Base-by-base conservation (phyloP, 352 stramenopile genomes). In the Phytophthora tubulina region DNA sequence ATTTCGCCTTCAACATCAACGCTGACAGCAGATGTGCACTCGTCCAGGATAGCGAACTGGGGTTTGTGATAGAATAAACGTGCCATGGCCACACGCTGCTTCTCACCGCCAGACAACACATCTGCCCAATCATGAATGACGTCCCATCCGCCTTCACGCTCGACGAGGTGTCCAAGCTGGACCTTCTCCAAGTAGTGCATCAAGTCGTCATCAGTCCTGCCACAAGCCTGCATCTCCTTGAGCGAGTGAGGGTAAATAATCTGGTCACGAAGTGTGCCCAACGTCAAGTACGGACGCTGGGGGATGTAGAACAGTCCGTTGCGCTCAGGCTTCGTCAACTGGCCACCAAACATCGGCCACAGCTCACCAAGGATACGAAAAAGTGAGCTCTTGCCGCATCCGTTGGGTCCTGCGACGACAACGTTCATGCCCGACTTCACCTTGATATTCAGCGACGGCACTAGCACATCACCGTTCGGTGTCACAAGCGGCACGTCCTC, bases 281-380 rank as follows among this genome's bases (percentile, higher is more conserved):
- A 74, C 52, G 85, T 94, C 70, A 97, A 65, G 70, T 97, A 98
- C 36, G 92, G 91, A 8, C 89, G 86, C 72, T 98, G 92, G 0
- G 90, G 90, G 39, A 97, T 94, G 82, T 97, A 98, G 75, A 97
- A 97, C n/a, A 97, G 70, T 13, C 87, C 84, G 57, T 91, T 93
- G 56, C 84, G 85, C 49, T 84, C 75, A 5, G 90, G 90, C 68
- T 96, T 96, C 38, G 86, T 91, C 38, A 97, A 63, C 54, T 70
- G 83, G 38, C 88, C 88, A 10, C 86, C 86, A 64, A 91, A 93
- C 48, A 97, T 70, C 2, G 90, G 89, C 92, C 92, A 98, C 27
- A 98, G 80, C 42, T 94, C 91, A 15, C 90, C 92, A 14, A 98
- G 76, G 61, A 95, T 88, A 14, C 92, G 86, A 75, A 98, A 98